Conservation (phyloP, 768 basidiomycete genomes). For the Tulasnella sp. region DNA sequence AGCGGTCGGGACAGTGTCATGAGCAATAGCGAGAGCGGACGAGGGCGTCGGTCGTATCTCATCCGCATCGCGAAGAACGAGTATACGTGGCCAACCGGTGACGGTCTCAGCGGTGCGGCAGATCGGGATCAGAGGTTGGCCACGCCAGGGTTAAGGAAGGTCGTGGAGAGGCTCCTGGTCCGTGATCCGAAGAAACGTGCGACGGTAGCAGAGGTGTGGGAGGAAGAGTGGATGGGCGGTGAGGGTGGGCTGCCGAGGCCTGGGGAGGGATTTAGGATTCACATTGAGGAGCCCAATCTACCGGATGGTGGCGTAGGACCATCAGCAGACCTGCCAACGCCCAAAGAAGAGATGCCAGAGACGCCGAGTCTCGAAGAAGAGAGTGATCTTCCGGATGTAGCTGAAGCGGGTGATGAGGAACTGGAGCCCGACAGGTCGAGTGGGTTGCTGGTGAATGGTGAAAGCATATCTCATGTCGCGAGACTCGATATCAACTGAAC, state of each 20-base stretch:
- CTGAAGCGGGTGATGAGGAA: not conserved
- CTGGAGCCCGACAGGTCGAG: not conserved
- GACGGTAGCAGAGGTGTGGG: constrained; percentile 53
- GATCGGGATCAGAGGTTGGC: constrained; percentile 23
- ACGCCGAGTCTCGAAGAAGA: not conserved
- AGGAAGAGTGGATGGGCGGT: constrained; percentile 36
- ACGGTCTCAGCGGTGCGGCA: constrained; percentile 22
- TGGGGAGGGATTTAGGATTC: constrained; percentile 1
- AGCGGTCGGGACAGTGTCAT: constrained; percentile 23
- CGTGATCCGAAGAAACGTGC: constrained; percentile 58
- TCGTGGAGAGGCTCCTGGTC: constrained; percentile 54
- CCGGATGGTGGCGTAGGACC: not conserved
- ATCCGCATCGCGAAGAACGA: constrained; percentile 73
- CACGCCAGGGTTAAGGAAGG: constrained; percentile 35
- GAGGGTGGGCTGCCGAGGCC: constrained; percentile 27
- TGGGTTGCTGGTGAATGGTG: constrained; percentile 11
- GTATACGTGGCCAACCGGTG: constrained; percentile 52
- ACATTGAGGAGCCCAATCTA: constrained; percentile 4
- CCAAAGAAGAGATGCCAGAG: not conserved
- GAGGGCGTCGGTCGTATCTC: constrained; percentile 44
- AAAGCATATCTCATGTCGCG: constrained; percentile 8
- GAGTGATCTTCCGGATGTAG: not conserved
- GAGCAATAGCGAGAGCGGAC: constrained; percentile 27
- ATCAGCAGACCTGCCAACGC: not conserved
- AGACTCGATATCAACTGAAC: constrained; percentile 9